phyloP scores from a whole-genome alignment of 305 asterid species.

The Plantago rigida region DNA sequence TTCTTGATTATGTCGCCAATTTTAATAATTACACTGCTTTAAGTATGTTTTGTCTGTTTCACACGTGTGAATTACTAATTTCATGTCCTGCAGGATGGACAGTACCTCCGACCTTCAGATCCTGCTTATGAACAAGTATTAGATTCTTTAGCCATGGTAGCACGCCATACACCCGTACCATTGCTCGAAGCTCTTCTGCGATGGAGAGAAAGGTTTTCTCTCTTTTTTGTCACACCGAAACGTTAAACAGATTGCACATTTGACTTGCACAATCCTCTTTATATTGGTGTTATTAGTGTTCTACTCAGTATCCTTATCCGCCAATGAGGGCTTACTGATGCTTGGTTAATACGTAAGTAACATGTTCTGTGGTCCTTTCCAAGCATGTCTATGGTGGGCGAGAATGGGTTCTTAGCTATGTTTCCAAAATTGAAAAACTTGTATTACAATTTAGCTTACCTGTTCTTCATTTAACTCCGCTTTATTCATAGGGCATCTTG shows the following conservation, averaged over 20 bases:
- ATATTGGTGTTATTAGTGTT: conserved; percentile 12
- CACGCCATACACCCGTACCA: conserved; percentile 96
- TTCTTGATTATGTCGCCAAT: neutral
- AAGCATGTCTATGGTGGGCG: neutral
- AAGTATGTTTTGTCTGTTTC: neutral
- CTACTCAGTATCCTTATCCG: conserved; percentile 6
- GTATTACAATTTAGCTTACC: conserved; percentile 16
- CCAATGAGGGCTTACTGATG: neutral
- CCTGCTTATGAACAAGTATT: conserved; percentile 98
- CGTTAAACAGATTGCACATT: conserved; percentile 10
- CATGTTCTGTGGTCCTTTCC: neutral
- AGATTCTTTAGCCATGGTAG: conserved; percentile 98
- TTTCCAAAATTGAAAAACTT: neutral
- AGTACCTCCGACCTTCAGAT: conserved; percentile 95
- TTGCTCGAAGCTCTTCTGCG: conserved; percentile 87
- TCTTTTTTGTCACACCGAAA: conserved; percentile 20
- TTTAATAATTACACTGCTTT: neutral
- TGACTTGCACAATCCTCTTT: neutral
- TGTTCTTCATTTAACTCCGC: conserved; percentile 11
- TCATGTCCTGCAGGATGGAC: conserved; percentile 67
- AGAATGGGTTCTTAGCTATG: neutral
- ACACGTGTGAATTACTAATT: neutral
- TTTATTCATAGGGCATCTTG: conserved; percentile 5
- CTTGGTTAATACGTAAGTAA: conserved; percentile 1
- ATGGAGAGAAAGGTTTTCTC: conserved; percentile 85